These are phyloP conservation scores for Nemania sp. DNA, from an alignment of 2,329 filamentous ascomycete species.

Conservation along the genomic window DNA sequence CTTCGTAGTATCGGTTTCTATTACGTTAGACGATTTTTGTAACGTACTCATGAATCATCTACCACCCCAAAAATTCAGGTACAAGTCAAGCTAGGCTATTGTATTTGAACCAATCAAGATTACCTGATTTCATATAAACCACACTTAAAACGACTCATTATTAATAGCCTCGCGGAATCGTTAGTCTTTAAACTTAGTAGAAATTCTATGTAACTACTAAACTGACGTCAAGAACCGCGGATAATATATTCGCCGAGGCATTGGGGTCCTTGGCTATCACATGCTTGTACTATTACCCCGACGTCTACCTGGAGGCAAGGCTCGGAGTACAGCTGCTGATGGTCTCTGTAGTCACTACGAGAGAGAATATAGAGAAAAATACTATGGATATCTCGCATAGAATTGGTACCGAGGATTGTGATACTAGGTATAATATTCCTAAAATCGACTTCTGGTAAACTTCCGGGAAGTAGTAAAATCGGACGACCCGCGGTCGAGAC, in stretches of 20 bases:
- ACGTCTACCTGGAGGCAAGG: background rate
- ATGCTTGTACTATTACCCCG: background rate
- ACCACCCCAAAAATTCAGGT: background rate
- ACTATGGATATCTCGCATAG: background rate
- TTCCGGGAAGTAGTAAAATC: background rate
- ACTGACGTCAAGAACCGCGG: background rate
- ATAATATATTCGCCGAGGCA: background rate
- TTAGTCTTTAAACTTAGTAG: background rate
- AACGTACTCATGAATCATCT: too few species aligned
- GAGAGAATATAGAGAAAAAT: background rate
- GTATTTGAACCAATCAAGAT: background rate
- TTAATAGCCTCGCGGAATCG: background rate
- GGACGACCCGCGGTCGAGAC: background rate
- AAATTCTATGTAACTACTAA: background rate
- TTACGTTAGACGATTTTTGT: too few species aligned
- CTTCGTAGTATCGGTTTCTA: too few species aligned
- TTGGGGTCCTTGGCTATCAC: background rate
- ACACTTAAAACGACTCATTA: background rate
- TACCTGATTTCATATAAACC: background rate
- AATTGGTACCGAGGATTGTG: background rate
- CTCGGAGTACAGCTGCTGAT: background rate
- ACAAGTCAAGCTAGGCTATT: background rate
- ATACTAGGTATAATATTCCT: background rate
- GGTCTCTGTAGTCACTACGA: background rate
- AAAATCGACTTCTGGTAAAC: background rate